Evolutionary conservation across 179 eudicot species (phyloP).

Genomic region (Camellia oleifera): DNA sequence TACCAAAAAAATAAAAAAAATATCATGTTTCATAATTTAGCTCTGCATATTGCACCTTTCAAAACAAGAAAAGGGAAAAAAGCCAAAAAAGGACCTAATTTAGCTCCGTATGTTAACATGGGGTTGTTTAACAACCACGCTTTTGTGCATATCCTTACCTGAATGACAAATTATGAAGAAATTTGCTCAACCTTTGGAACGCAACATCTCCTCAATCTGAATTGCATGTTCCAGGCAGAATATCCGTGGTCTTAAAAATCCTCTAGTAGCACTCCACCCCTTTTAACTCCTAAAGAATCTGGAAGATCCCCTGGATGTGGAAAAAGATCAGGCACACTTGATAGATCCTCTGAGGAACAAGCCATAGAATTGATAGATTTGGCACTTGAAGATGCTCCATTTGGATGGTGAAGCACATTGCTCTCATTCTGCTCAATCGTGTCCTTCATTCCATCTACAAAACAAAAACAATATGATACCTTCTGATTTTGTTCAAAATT

Average conservation of each 20-base stretch:
- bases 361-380: constrained; percentile 13
- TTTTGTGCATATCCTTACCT: constrained; percentile 42
- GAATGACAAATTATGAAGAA: constrained; percentile 91
- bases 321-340: constrained; percentile 12
- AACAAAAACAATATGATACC: constrained; percentile 5
- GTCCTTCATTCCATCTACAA: constrained; percentile 13
- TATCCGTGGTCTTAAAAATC: constrained; percentile 59
- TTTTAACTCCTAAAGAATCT: constrained; percentile 25
- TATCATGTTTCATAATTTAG: background rate
- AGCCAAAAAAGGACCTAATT: background rate
- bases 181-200: constrained; percentile 77
- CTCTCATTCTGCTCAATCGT: constrained; percentile 7
- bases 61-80: background rate
- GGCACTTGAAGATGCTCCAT: constrained; percentile 9
- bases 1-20: background rate
- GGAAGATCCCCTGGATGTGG: constrained; percentile 11
- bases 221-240: constrained; percentile 97
- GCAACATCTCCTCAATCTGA: constrained; percentile 62
- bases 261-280: constrained; percentile 45
- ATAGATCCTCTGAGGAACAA: constrained; percentile 12
- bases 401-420: constrained; percentile 1
- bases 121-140: background rate
- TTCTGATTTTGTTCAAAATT: background rate
- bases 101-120: background rate
- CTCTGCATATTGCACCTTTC: background rate